Conservation (phyloP, 768 basidiomycete genomes). For the Tulasnella sp. region DNA sequence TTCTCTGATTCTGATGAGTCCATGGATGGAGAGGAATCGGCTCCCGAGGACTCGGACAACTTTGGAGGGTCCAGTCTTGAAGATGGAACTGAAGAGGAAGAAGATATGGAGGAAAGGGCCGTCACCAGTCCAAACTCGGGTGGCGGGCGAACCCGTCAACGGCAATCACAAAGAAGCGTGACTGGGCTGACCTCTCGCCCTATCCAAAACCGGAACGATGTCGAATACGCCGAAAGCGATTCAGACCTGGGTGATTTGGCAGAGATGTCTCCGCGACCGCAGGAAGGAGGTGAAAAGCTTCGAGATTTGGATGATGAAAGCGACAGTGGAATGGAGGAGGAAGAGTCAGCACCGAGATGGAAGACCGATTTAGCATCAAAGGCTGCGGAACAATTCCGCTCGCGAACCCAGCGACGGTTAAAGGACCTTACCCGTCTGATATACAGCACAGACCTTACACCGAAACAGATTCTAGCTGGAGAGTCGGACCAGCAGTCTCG, state of each 20-base stretch:
- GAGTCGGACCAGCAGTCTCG: conserved; percentile 24
- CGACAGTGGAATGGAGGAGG: conserved; percentile 34
- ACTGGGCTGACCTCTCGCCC: conserved; percentile 37
- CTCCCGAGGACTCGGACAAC: conserved; percentile 17
- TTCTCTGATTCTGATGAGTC: conserved; percentile 27
- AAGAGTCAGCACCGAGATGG: conserved; percentile 58
- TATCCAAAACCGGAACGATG: conserved; percentile 36
- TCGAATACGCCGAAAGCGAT: conserved; percentile 72
- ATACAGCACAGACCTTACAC: conserved; percentile 60
- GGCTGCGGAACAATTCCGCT: conserved; percentile 43
- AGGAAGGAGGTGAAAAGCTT: conserved; percentile 44
- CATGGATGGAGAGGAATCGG: conserved; percentile 30
- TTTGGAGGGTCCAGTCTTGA: conserved; percentile 31
- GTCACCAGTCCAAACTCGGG: neutral
- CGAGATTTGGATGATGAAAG: conserved; percentile 41
- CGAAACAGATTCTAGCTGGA: conserved; percentile 55
- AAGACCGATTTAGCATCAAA: conserved; percentile 53
- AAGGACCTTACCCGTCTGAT: conserved; percentile 82
- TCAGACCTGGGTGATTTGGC: conserved; percentile 53
- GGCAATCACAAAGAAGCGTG: conserved; percentile 36
- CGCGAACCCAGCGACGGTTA: conserved; percentile 36
- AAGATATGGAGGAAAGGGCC: conserved; percentile 31
- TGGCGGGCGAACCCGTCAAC: conserved; percentile 44
- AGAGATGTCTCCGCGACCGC: conserved; percentile 29
- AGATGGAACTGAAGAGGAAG: conserved; percentile 30